phyloP scores from a whole-genome alignment of 768 basidiomycete species.

The Hygrophorus russula region DNA sequence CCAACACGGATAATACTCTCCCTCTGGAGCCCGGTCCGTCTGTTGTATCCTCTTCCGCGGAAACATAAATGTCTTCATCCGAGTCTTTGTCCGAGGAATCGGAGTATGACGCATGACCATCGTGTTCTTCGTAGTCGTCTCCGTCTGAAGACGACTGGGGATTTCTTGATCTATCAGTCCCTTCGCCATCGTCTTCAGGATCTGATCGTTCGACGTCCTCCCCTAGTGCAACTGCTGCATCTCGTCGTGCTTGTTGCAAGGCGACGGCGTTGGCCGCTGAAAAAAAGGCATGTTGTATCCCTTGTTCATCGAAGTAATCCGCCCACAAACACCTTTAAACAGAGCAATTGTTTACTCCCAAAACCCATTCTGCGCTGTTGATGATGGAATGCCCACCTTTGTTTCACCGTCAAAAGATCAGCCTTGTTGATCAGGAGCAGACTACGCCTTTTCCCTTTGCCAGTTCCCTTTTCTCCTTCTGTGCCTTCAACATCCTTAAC shows the following conservation, averaged over 20 bases:
- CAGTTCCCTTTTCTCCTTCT: conserved; percentile 73
- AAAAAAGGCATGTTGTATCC: conserved; percentile 81
- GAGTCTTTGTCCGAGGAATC: conserved; percentile 16
- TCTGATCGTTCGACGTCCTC: not conserved
- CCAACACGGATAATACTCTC: conserved; percentile 71
- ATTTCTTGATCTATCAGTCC: too few relatives aligned
- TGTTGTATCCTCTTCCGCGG: conserved; percentile 40
- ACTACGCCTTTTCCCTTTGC: conserved; percentile 58
- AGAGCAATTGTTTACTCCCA: conserved; percentile 2
- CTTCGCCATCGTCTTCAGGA: too few relatives aligned
- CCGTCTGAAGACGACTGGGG: too few relatives aligned
- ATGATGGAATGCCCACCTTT: conserved; percentile 45
- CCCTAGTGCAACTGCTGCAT: conserved; percentile 21
- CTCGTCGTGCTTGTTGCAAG: conserved; percentile 62
- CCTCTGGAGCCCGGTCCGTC: conserved; percentile 54
- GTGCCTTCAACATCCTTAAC: conserved; percentile 74
- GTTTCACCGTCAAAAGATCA: conserved; percentile 77
- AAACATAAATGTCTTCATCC: conserved; percentile 33
- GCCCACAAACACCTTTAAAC: conserved; percentile 70
- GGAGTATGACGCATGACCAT: not conserved
- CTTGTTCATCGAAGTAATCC: conserved; percentile 73
- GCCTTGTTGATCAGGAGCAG: conserved; percentile 92
- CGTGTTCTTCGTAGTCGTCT: too few relatives aligned
- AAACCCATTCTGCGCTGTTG: not conserved
- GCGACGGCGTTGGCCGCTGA: conserved; percentile 85